Base-by-base conservation (phyloP, 2,329 filamentous ascomycete genomes). In the Microascus cirrosus region DNA sequence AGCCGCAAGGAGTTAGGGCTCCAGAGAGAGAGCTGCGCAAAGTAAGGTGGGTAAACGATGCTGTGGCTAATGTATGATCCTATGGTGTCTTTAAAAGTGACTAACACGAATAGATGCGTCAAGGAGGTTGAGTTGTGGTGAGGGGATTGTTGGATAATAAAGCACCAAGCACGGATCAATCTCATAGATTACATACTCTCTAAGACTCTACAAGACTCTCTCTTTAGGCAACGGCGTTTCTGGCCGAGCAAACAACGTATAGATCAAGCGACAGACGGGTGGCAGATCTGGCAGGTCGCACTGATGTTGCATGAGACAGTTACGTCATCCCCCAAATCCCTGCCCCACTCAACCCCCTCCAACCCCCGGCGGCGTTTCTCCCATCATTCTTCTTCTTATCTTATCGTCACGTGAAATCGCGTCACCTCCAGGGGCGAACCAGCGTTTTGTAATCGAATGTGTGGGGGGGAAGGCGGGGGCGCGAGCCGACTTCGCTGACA, bases 331-430 rank as follows among this genome's bases (percentile, higher is more conserved):
- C 39, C 18, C 28, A 32, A 8, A 18, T 7, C 39, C 39, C 39
- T n/a, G 39, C 39, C 39, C 39, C 39, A 45, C 12, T 15, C 36
- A 42, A 12, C 36, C 34, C 36, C 36, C 12, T 18, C 12, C 36
- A 15, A 7, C 12, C 36, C 36, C 36, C 13, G n/a, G 3, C 36
- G 4, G 4, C 36, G n/a, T 18, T 18, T 18, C 36, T 18, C 35
- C 8, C 35, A 8, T 15, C 35, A 36, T 15, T 15, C 8, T 15
- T 8, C 35, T 15, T 18, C 36, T 2, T 15, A 18, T 32, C 51
- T 48, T 50, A 51, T 57, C 54, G 25, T 28, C 58, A 60, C 58
- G 58, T 60, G 58, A 58, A 60, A 60, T 52, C 58, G 58, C 58
- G 35, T 55, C 58, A 60, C 58, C 52, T 25, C 34, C 28, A 10